These are phyloP conservation scores for Cyclotella sp. DNA, from an alignment of 108 stramenopile genomes.

Conservation along the genomic window DNA sequence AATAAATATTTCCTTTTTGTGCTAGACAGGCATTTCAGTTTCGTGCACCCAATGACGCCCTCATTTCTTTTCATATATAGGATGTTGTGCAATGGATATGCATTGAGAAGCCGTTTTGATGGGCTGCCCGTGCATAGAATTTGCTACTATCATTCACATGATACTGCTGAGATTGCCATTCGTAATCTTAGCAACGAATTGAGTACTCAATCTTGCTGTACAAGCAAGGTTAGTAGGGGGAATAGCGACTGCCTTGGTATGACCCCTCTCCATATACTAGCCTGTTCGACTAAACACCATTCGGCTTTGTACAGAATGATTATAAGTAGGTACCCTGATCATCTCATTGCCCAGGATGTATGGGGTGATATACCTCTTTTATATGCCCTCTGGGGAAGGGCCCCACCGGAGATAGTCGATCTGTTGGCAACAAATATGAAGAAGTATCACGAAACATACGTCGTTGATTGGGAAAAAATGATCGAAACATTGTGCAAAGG, in stretches of 20 bases:
- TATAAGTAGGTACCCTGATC: slow-evolving; percentile 6
- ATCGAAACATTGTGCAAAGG: slow-evolving; percentile 12
- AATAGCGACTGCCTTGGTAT: slow-evolving; percentile 23
- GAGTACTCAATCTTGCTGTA: slow-evolving; percentile 5
- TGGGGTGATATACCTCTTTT: slow-evolving; percentile 35
- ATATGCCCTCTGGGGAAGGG: slow-evolving; percentile 29
- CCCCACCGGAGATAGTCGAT: slow-evolving; percentile 13
- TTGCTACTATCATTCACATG: slow-evolving; percentile 29
- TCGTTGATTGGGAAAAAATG: slow-evolving; percentile 18
- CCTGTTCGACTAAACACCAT: slow-evolving; percentile 26
- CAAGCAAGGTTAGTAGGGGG: background rate
- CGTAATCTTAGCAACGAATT: slow-evolving; percentile 1
- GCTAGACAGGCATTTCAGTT: background rate
- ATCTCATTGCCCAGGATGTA: slow-evolving; percentile 18
- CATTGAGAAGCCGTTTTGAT: slow-evolving; percentile 23
- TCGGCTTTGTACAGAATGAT: slow-evolving; percentile 24
- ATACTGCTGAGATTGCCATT: slow-evolving; percentile 1
- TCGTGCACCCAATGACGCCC: background rate
- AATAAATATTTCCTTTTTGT: background rate
- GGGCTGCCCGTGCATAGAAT: slow-evolving; percentile 22
- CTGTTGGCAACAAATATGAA: slow-evolving; percentile 9
- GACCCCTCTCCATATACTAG: slow-evolving; percentile 23
- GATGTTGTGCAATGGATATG: slow-evolving; percentile 26
- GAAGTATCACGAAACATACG: background rate
- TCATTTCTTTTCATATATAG: background rate